Evolutionary conservation across 176 grass and related monocot genomes (phyloP), one percentile per base, ranked within the genome.

Genomic region (Stipa capillata): DNA sequence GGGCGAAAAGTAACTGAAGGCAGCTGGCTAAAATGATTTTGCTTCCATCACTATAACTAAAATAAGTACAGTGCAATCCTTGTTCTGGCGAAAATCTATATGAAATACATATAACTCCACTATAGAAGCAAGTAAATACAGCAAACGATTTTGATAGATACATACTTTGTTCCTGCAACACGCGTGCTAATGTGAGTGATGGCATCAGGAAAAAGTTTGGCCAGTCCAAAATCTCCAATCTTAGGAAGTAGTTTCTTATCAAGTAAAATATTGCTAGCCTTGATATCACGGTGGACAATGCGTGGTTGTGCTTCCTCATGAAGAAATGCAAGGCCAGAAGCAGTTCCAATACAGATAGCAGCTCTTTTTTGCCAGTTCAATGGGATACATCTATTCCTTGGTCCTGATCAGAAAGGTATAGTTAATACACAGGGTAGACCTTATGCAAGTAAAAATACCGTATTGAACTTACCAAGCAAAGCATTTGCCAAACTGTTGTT

Each of bases 181-280:
- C 89, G 89, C 0, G 89, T 91, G 74, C 89, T 91, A 41, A 91
- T 91, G 82, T 91, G 89, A 74, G 89, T 91, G 66, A 88, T 40
- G n/a, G 44, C 54, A 71, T 88, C 82, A 23, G 89, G 89, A 60
- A 91, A 91, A 82, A 88, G 73, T 73, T 91, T 91, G 28, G 89
- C 89, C 53, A 91, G 49, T 52, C 89, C 89, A 79, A 91, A 91
- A 78, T 91, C 89, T 79, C 89, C 89, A 74, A 91, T 91, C 85
- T 91, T 91, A 15, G 89, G 82, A 36, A 85, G 51, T 42, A 88
- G 45, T 4, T 74, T 79, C 23, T 74, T 88, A 29, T 91, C 82
- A n/a, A 91, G 85, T 73, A 91, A 85, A 78, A 91, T 78, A 53
- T 91, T 91, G 83, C 89, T 91, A 45, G 89, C 89, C 82, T 91